Evolutionary conservation across 2,329 filamentous ascomycete genomes (phyloP).

Genomic region (Knufia fluminis): DNA sequence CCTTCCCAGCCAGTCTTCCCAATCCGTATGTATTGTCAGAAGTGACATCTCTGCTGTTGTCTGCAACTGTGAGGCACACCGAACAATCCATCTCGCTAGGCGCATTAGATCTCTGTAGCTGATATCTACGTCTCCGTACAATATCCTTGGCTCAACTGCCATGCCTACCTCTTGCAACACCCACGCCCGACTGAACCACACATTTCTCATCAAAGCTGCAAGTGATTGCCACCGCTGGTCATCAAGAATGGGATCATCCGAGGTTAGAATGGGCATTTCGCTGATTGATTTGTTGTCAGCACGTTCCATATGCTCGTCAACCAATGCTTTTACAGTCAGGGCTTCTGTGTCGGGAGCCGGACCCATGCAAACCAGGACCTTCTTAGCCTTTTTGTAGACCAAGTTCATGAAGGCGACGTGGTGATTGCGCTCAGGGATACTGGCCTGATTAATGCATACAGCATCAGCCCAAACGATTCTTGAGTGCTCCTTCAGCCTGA

Average conservation of each 20-base stretch:
- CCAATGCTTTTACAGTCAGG: not conserved
- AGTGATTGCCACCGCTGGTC: constrained; percentile 8
- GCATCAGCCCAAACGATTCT: constrained; percentile 21
- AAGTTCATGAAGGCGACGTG: constrained; percentile 23
- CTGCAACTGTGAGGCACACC: constrained; percentile 11
- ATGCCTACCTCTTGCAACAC: constrained; percentile 13
- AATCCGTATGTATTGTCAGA: constrained; percentile 11
- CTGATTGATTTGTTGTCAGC: not conserved
- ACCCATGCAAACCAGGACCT: constrained; percentile 22
- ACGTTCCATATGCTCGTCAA: not conserved
- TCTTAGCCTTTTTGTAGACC: constrained; percentile 18
- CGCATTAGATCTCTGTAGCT: constrained; percentile 10
- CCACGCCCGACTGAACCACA: constrained; percentile 14
- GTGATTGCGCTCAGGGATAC: constrained; percentile 18
- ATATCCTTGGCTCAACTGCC: constrained; percentile 6
- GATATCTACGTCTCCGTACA: constrained; percentile 9
- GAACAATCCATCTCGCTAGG: constrained; percentile 5
- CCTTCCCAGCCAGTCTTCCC: constrained; percentile 8
- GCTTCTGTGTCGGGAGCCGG: not conserved
- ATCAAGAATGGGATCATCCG: not conserved
- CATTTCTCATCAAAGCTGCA: constrained; percentile 5
- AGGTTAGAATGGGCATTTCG: not conserved
- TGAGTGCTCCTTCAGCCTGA: not conserved
- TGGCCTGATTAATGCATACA: constrained; percentile 23
- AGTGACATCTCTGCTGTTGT: constrained; percentile 1